A percentile compares a stretch with the other conserved stretches of the same genome.
phyloP scores from a whole-genome alignment of 2,329 filamentous ascomycete genomes.

The Leptographium wingfieldii region DNA sequence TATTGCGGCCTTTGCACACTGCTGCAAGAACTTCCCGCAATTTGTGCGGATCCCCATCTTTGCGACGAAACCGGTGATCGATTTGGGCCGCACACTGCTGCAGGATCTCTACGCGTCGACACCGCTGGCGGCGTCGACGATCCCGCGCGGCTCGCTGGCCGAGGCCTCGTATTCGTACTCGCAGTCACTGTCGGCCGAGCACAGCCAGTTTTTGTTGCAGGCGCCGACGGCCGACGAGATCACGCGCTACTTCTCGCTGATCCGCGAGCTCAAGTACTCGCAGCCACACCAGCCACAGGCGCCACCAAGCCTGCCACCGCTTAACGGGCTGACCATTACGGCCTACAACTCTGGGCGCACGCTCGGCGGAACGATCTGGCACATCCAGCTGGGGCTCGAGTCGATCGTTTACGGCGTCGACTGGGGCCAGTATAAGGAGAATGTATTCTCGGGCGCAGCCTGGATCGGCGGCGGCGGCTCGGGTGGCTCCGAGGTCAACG shows the following conservation, averaged over 20 bases:
- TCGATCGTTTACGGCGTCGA: constrained; percentile 96
- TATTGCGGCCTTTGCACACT: constrained; percentile 86
- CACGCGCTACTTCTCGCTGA: constrained; percentile 76
- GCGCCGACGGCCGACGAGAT: constrained; percentile 82
- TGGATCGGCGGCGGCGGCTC: constrained; percentile 66
- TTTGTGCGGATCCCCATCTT: constrained; percentile 91
- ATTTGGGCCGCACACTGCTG: constrained; percentile 77
- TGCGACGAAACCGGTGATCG: constrained; percentile 85
- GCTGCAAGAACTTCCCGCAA: constrained; percentile 88
- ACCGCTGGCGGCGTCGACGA: constrained; percentile 73
- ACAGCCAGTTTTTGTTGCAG: constrained; percentile 44
- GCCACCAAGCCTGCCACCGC: constrained; percentile 75
- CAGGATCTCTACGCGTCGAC: constrained; percentile 89
- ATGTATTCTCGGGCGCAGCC: constrained; percentile 83
- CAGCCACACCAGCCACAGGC: constrained; percentile 85
- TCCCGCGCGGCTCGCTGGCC: constrained; percentile 60
- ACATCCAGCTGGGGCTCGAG: constrained; percentile 91
- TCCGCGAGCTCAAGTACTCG: constrained; percentile 90
- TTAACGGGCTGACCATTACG: constrained; percentile 86
- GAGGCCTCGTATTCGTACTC: constrained; percentile 45
- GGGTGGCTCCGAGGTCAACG: constrained; percentile 80
- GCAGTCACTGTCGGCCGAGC: constrained; percentile 33
- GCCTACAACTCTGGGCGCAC: constrained; percentile 96
- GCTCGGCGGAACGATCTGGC: constrained; percentile 95
- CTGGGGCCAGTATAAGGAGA: constrained; percentile 96